Conservation (phyloP, 2,329 filamentous ascomycete species). For the Cryphonectria nitschkei region DNA sequence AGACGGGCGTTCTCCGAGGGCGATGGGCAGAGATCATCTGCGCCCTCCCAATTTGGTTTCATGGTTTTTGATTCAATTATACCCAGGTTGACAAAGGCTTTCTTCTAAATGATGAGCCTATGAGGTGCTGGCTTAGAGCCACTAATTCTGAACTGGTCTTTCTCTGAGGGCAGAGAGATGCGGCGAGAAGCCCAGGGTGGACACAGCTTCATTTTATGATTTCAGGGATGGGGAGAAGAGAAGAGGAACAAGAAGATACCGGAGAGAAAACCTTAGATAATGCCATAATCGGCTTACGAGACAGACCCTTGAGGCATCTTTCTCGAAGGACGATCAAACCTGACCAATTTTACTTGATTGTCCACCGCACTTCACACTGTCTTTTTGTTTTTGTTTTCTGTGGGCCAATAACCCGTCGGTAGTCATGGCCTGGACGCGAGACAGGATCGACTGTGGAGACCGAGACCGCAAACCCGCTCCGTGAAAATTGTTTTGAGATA, state of each 20-base stretch:
- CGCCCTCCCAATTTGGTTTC: slow-evolving; percentile 41
- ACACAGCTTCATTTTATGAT: slow-evolving; percentile 7
- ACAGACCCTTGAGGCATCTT: slow-evolving; percentile 15
- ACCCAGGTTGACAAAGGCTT: slow-evolving; percentile 42
- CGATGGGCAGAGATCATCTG: slow-evolving; percentile 29
- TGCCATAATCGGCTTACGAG: slow-evolving; percentile 23
- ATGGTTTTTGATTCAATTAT: slow-evolving; percentile 45
- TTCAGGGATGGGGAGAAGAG: slow-evolving; percentile 14
- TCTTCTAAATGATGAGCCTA: slow-evolving; percentile 39
- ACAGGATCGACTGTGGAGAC: not conserved
- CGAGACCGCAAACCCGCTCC: not conserved
- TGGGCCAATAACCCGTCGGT: too few species aligned
- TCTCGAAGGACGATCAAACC: slow-evolving; percentile 3
- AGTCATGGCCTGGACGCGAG: not conserved
- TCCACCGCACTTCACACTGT: not conserved
- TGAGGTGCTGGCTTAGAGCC: slow-evolving; percentile 36
- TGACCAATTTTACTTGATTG: slow-evolving; percentile 15
- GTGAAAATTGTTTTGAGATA: not conserved
- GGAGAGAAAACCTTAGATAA: slow-evolving; percentile 13
- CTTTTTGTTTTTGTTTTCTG: too few species aligned
- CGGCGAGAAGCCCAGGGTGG: not conserved
- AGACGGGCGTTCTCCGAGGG: not conserved
- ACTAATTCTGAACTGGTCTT: slow-evolving; percentile 31
- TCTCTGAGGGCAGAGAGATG: not conserved
- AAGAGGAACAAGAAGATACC: slow-evolving; percentile 23